Evolutionary conservation across 345 rosid species (phyloP).

Genomic region (Kandelia obovata): DNA sequence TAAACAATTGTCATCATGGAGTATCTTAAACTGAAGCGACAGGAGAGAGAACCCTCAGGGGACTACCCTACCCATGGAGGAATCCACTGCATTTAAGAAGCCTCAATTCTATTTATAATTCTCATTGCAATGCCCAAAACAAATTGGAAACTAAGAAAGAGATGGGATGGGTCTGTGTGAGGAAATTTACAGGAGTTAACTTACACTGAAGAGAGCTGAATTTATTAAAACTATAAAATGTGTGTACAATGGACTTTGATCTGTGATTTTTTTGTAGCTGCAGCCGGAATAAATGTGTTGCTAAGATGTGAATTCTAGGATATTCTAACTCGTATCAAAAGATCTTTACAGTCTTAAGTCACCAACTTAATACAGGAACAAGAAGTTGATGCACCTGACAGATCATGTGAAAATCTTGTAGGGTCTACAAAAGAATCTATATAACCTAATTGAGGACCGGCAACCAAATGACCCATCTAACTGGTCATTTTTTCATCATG

Average conservation of each 20-base stretch:
- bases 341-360: slow-evolving; percentile 53
- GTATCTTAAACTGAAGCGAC: neutral
- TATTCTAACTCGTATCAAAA: slow-evolving; percentile 47
- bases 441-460: slow-evolving; percentile 50
- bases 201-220: slow-evolving; percentile 38
- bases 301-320: slow-evolving; percentile 44
- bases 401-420: slow-evolving; percentile 49
- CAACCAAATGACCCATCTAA: slow-evolving; percentile 42
- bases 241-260: slow-evolving; percentile 72
- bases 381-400: slow-evolving; percentile 38
- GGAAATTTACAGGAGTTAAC: slow-evolving; percentile 14
- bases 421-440: slow-evolving; percentile 70
- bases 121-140: no score
- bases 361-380: slow-evolving; percentile 52
- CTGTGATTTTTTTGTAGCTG: slow-evolving; percentile 47
- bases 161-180: neutral
- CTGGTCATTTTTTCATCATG: slow-evolving; percentile 54
- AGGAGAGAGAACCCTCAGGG: neutral
- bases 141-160: neutral
- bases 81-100: no score
- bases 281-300: slow-evolving; percentile 46
- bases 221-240: slow-evolving; percentile 62
- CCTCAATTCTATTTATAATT: no score
- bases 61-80: no score
- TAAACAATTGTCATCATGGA: neutral